Percentiles rank a stretch among this genome's conserved stretches.
Conservation (phyloP, 139 green algal genomes). For the Chlorella sp. region DNA sequence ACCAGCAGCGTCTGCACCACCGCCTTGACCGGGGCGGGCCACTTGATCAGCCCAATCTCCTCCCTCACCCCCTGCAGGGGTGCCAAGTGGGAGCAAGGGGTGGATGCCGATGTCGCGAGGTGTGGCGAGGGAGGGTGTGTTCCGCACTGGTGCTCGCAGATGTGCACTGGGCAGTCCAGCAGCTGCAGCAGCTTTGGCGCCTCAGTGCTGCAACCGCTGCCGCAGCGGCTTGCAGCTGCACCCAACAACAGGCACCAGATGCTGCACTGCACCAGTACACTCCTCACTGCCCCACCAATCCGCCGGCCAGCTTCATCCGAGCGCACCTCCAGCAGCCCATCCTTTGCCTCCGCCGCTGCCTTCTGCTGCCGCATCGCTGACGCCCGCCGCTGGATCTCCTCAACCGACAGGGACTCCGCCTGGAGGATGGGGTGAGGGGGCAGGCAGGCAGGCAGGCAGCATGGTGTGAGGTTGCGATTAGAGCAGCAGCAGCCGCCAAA, state of each 20-base stretch:
- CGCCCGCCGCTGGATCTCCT: constrained; percentile 27
- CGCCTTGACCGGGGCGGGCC: constrained; percentile 53
- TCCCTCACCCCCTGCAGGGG: constrained; percentile 53
- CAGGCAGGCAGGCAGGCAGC: too few relatives aligned
- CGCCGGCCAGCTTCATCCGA: too few relatives aligned
- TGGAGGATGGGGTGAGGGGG: not conserved
- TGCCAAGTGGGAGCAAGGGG: not conserved
- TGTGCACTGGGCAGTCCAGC: not conserved
- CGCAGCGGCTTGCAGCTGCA: too few relatives aligned
- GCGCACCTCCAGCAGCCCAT: constrained; percentile 27
- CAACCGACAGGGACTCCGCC: constrained; percentile 11
- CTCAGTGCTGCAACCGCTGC: too few relatives aligned
- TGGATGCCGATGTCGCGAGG: not conserved
- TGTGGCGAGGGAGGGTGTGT: not conserved
- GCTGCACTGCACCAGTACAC: not conserved
- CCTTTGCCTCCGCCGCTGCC: constrained; percentile 9
- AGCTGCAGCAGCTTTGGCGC: too few relatives aligned
- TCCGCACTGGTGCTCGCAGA: not conserved
- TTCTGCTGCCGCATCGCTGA: constrained; percentile 15
- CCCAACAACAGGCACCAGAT: not conserved
- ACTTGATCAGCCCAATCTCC: constrained; percentile 70
- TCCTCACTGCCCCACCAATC: too few relatives aligned
- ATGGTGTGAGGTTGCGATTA: too few relatives aligned
- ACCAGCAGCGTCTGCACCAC: constrained; percentile 66
- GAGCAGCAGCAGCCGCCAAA: too few relatives aligned